Evolutionary conservation across 805 yeast species (phyloP), one percentile per base, ranked within the genome.

Genomic region (Candida sphagnicola): DNA sequence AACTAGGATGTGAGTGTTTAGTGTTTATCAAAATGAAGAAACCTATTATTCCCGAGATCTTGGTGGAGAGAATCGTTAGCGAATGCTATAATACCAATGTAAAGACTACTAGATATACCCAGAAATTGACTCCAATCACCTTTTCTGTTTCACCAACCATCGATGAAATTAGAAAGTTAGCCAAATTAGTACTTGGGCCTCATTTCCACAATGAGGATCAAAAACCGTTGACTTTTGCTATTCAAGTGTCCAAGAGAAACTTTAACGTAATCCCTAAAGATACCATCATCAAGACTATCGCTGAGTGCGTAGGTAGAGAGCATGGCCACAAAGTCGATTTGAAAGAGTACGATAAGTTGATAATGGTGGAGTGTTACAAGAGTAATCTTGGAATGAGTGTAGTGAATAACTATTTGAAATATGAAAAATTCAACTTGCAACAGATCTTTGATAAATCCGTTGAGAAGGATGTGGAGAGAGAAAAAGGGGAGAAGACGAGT

Each of bases 381-480:
- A 84, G 78, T 45, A 85, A 85, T 44, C 74, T 93, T 24, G 99
- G 99, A 5, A 80, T 87, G 77, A 72, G 93, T 47, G 91, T 89
- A 4, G 88, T 87, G 2, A 74, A 77, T 39, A 75, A 77, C 40
- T 87, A 77, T 51, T 79, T 75, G 16, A 62, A 70, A 46, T 72
- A 75, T 43, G 80, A 77, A 50, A 81, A 80, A 53, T 88, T 75
- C 61, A 93, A 93, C 55, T 61, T 93, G 30, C 91, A 87, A 54
- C 95, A 85, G 62, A 82, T 91, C 13, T 84, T 71, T 54, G 91
- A 75, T 36, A 26, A 26, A 13, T 26, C 29, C 6, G 29, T 26
- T 8, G 67, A 66, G 45, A 50, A 48, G 31, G 41, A 46, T 62
- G 38, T 56, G 59, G 47, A 61, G 48, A 37, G 47, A 40, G 17